A percentile compares a stretch with the other conserved stretches of the same genome.
These are phyloP conservation scores for Rhodocollybia butyracea DNA, from an alignment of 768 basidiomycete genomes.

Conservation along the genomic window DNA sequence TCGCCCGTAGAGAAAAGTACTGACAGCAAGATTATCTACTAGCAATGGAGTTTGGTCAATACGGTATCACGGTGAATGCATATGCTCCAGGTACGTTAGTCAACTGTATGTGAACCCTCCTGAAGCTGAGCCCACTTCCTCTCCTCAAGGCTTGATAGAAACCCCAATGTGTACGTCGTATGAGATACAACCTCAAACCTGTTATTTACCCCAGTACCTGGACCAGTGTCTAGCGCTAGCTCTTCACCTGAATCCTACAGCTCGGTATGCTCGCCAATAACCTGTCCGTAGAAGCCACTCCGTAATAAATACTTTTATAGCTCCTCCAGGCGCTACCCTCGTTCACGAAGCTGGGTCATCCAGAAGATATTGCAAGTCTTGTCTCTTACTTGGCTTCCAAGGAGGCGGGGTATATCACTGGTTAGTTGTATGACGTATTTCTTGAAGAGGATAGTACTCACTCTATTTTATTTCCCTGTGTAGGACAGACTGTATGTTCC, in stretches of 20 bases:
- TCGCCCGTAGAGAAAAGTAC: background rate
- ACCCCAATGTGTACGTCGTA: background rate
- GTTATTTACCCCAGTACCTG: background rate
- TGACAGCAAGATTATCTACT: background rate
- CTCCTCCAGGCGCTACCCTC: background rate
- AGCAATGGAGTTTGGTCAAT: conserved; percentile 28
- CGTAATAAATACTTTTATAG: background rate
- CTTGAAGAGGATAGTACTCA: background rate
- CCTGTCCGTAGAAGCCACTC: background rate
- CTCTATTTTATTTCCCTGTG: too few relatives aligned
- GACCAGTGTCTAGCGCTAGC: background rate
- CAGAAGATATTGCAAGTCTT: conserved; percentile 20
- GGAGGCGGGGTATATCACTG: conserved; percentile 22
- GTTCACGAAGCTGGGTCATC: conserved; percentile 11
- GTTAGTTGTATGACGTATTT: conserved; percentile 11
- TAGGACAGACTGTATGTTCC: background rate
- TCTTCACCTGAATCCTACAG: background rate
- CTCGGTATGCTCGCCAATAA: too few relatives aligned
- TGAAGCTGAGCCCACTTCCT: background rate
- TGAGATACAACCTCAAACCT: background rate
- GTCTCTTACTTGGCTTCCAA: conserved; percentile 29
- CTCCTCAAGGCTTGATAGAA: background rate
- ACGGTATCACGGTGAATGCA: conserved; percentile 25
- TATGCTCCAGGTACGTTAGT: conserved; percentile 20
- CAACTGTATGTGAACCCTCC: background rate